Percentiles rank a stretch among this genome's conserved stretches.
phyloP scores from a whole-genome alignment of 768 basidiomycete species.

The Daedaleopsis sinensis region DNA sequence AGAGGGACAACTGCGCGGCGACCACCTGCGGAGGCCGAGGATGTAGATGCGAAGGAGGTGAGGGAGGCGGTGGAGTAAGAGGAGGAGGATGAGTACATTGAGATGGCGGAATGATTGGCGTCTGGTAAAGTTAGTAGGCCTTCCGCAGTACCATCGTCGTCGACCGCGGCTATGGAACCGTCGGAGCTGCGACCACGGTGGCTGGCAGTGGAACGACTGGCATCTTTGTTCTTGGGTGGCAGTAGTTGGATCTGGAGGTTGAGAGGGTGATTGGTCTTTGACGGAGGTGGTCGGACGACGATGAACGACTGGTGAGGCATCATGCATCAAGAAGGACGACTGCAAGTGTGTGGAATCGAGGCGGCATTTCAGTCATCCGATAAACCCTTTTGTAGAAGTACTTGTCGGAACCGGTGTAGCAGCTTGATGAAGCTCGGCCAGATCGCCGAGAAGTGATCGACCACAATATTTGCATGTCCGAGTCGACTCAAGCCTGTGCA shows the following conservation, averaged over 20 bases:
- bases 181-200: slow-evolving; percentile 47
- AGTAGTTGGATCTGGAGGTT: slow-evolving; percentile 93
- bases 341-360: not conserved
- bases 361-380: not conserved
- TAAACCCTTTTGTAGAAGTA: not conserved
- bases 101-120: slow-evolving; percentile 56
- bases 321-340: not conserved
- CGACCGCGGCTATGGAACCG: slow-evolving; percentile 32
- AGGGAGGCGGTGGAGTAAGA: slow-evolving; percentile 52
- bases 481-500: no score
- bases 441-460: no score
- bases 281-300: slow-evolving; percentile 88
- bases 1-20: slow-evolving; percentile 83
- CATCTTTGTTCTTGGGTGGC: slow-evolving; percentile 58
- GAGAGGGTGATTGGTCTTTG: slow-evolving; percentile 81
- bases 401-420: no score
- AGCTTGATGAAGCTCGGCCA: no score
- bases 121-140: slow-evolving; percentile 42
- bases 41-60: slow-evolving; percentile 38
- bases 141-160: slow-evolving; percentile 25
- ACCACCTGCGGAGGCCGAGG: slow-evolving; percentile 43
- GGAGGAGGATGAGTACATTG: slow-evolving; percentile 35
- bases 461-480: no score
- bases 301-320: slow-evolving; percentile 71
- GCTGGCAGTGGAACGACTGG: slow-evolving; percentile 30